Base-by-base conservation (phyloP, 2,329 filamentous ascomycete genomes). In the Cladosporium sp. region DNA sequence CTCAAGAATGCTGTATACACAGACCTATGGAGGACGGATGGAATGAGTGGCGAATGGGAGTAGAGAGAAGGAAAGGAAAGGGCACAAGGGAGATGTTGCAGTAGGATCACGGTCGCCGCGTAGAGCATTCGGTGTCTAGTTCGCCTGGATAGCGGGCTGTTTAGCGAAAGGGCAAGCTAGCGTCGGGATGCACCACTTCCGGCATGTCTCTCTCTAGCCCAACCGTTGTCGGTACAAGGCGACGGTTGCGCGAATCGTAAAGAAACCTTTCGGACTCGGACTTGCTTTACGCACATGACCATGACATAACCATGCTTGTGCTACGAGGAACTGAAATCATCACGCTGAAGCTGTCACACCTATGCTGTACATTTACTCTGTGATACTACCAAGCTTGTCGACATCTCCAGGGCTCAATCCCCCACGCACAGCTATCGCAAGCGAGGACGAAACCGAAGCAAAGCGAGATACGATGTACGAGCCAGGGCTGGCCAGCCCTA, bases 121-220 rank as follows among this genome's bases (percentile, higher is more conserved):
- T 57, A 35, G 55, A 57, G 55, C 31, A 40, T 33, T 57, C 55
- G 55, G 55, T 57, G 55, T 57, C 55, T 35, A 57, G 55, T 40
- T 57, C 55, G 55, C 55, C 55, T 57, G 31, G 31, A 33, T 2
- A 10, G 55, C 55, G 55, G 55, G 55, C 33, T 57, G 55, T 57
- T 57, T 57, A 33, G 55, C 55, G 55, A 57, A 33, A 57, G 55
- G 55, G 55, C 55, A 57, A 40, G 31, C 55, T 57, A 57, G 55
- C 33, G 55, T 28, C 55, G 31, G 55, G 31, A 57, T 40, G 33
- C 55, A 40, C 21, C 21, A 37, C 55, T 35, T 33, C 55, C 55
- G 55, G 33, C 18, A 33, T 28, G 10, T 40, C 33, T 57, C 23
- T 56, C 33, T 57, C 23, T 56, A 56, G 53, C 53, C 31, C 21